Evolutionary conservation across 208 protist species (phyloP).

Genomic region (Acanthamoeba royreba): DNA sequence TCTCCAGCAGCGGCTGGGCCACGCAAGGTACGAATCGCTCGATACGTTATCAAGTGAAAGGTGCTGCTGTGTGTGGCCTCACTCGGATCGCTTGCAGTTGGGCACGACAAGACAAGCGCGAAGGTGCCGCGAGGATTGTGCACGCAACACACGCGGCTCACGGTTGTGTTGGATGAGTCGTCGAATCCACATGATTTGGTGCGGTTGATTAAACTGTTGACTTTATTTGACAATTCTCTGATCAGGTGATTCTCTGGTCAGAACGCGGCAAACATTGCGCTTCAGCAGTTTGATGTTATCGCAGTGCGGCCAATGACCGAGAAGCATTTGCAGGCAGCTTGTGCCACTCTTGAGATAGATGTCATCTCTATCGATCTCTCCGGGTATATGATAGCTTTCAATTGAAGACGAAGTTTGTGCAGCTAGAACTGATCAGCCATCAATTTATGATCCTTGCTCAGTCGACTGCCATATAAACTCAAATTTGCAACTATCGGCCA

Average conservation of each 20-base stretch:
- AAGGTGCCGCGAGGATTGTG: not conserved
- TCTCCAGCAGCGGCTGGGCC: not conserved
- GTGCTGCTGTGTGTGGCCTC: not conserved
- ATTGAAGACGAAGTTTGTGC: not conserved
- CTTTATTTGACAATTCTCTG: no score
- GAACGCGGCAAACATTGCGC: not conserved
- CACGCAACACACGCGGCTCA: not conserved
- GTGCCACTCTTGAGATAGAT: not conserved
- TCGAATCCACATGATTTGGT: not conserved
- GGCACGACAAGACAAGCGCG: not conserved
- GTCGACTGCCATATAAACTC: not conserved
- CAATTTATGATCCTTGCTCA: not conserved
- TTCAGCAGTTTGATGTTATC: not conserved
- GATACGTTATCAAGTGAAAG: not conserved
- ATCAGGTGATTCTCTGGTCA: no score
- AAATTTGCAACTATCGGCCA: not conserved
- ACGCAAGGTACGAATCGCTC: no score
- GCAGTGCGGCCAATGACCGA: constrained; percentile 1
- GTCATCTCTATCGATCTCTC: not conserved
- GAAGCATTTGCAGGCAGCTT: not conserved
- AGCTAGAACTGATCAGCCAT: not conserved
- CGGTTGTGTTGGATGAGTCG: not conserved
- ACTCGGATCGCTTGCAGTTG: not conserved
- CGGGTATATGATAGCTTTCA: not conserved
- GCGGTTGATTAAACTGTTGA: not conserved